These are phyloP conservation scores for Aspergillus fischeri DNA, from an alignment of 2,329 filamentous ascomycete species.

Conservation along the genomic window DNA sequence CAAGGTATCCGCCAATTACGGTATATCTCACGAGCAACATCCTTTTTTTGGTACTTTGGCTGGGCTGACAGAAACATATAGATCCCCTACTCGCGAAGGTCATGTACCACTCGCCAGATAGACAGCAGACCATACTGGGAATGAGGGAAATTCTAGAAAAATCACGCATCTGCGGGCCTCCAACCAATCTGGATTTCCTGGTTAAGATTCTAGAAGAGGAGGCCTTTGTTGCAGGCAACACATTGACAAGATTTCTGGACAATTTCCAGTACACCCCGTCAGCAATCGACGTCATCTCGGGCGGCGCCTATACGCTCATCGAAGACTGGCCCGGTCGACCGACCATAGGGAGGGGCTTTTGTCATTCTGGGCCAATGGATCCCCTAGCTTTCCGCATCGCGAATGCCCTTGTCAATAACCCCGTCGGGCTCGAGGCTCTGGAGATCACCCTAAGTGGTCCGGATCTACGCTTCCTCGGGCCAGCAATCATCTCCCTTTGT, in stretches of 20 bases:
- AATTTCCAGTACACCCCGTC: conserved; percentile 47
- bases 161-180: conserved; percentile 50
- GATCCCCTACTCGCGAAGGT: conserved; percentile 57
- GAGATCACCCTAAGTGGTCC: conserved; percentile 61
- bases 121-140: conserved; percentile 41
- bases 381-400: conserved; percentile 54
- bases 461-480: conserved; percentile 52
- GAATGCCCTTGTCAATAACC: conserved; percentile 58
- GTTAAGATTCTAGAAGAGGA: conserved; percentile 45
- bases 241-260: conserved; percentile 55
- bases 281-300: conserved; percentile 54
- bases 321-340: conserved; percentile 58
- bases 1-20: conserved; percentile 55
- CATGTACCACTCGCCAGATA: conserved; percentile 49
- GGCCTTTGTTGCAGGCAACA: conserved; percentile 48
- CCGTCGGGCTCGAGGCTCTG: conserved; percentile 48
- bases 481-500: conserved; percentile 54
- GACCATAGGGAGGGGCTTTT: conserved; percentile 55
- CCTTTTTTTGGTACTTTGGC: neutral
- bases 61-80: conserved; percentile 5
- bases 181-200: conserved; percentile 57
- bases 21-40: conserved; percentile 24
- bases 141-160: conserved; percentile 43
- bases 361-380: conserved; percentile 60
- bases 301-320: conserved; percentile 55